A percentile compares a stretch with the other conserved stretches of the same genome.
phyloP scores from a whole-genome alignment of 441 rosid genomes.

The Heliophila coronopifolia region DNA sequence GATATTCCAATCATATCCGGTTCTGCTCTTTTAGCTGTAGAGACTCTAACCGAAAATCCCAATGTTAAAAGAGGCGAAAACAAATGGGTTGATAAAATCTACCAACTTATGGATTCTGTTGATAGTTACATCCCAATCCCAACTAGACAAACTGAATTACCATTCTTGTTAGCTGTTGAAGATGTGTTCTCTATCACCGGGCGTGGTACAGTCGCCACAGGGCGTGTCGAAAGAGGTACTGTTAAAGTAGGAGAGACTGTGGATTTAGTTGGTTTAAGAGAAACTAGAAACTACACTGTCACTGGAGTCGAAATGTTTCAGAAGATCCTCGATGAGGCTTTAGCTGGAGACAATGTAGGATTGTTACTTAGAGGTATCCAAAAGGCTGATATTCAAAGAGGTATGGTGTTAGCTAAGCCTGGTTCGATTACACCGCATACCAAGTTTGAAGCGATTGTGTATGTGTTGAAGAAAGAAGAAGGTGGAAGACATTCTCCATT shows the following conservation, averaged over 20 bases:
- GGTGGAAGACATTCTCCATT: conserved; percentile 95
- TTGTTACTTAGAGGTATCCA: conserved; percentile 84
- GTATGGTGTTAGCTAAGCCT: conserved; percentile 90
- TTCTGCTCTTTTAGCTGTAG: conserved; percentile 75
- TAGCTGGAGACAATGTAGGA: conserved; percentile 93
- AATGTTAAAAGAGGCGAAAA: conserved; percentile 66
- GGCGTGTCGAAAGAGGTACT: conserved; percentile 83
- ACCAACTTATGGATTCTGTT: conserved; percentile 86
- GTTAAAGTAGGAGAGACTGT: conserved; percentile 78
- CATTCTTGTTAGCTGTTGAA: conserved; percentile 84
- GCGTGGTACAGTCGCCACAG: conserved; percentile 95
- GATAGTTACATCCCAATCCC: conserved; percentile 89
- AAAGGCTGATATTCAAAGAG: conserved; percentile 82
- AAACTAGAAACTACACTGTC: conserved; percentile 65
- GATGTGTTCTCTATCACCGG: conserved; percentile 94
- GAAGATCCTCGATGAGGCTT: conserved; percentile 76
- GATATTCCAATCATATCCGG: conserved; percentile 78
- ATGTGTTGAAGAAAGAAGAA: conserved; percentile 97
- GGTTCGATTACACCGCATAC: conserved; percentile 77
- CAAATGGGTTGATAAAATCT: conserved; percentile 93
- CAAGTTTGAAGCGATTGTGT: conserved; percentile 63
- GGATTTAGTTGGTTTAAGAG: conserved; percentile 72
- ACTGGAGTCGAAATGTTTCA: conserved; percentile 92
- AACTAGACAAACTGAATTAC: conserved; percentile 74
- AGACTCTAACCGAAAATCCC: conserved; percentile 68